Conservation (phyloP, 2,329 filamentous ascomycete species). For the Lachnellula cervina region DNA sequence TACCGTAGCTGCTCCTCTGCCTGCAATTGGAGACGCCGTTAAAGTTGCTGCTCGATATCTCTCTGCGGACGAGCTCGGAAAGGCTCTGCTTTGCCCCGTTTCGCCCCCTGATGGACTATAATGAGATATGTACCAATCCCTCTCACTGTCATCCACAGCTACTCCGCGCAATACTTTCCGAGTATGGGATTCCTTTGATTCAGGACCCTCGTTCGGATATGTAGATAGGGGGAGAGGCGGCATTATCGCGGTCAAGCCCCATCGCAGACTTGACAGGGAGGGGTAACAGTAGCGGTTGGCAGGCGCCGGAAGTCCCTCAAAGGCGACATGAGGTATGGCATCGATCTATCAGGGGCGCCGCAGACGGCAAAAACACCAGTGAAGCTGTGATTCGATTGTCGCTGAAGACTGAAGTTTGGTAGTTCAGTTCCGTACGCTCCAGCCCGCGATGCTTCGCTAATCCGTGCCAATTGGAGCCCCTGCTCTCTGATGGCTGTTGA, state of each 20-base stretch:
- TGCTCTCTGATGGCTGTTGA: not conserved
- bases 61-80: constrained; percentile 30
- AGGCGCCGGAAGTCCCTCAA: no score
- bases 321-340: not conserved
- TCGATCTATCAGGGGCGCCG: not conserved
- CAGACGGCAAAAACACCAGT: not conserved
- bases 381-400: not conserved
- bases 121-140: no score
- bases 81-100: constrained; percentile 15
- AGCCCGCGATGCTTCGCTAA: not conserved
- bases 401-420: not conserved
- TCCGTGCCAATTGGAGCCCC: not conserved
- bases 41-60: constrained; percentile 46
- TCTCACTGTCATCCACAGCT: no score
- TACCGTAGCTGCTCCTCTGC: constrained; percentile 43
- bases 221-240: no score
- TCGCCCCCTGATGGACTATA: no score
- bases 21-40: constrained; percentile 40
- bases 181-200: no score
- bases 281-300: no score
- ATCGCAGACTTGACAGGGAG: no score
- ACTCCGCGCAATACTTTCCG: no score
- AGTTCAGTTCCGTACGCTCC: no score
- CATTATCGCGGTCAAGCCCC: no score
- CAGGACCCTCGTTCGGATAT: no score